phyloP scores from a whole-genome alignment of 2,329 filamentous ascomycete genomes.

The Dactylellina haptotyla region DNA sequence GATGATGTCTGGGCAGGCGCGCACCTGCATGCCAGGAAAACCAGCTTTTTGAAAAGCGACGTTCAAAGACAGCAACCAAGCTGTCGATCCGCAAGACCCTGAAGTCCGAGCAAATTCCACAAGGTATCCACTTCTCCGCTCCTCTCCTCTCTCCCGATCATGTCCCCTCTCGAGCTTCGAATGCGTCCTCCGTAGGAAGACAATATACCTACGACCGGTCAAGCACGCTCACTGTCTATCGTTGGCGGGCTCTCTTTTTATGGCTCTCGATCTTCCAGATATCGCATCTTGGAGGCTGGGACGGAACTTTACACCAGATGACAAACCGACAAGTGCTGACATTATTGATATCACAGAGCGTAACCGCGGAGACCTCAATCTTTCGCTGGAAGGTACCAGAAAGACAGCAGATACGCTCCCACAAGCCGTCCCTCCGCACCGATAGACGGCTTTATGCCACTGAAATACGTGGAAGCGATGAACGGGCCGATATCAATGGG shows the following conservation, averaged over 20 bases:
- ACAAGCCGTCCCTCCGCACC: background rate
- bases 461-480: slow-evolving; percentile 24
- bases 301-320: slow-evolving; percentile 24
- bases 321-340: slow-evolving; percentile 42
- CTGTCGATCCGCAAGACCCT: slow-evolving; percentile 25
- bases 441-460: background rate
- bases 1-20: background rate
- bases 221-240: background rate
- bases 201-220: background rate
- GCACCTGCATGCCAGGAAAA: background rate
- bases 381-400: slow-evolving; percentile 32
- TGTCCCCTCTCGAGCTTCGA: background rate
- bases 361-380: slow-evolving; percentile 36
- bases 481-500: background rate
- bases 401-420: background rate
- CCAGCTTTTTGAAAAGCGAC: background rate
- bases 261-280: background rate
- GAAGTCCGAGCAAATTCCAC: background rate
- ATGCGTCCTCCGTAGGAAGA: background rate
- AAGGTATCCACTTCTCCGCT: slow-evolving; percentile 10
- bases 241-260: background rate
- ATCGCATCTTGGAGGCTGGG: background rate
- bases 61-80: slow-evolving; percentile 27
- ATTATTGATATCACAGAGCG: slow-evolving; percentile 51
- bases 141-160: slow-evolving; percentile 9